Percentiles rank a stretch among this genome's conserved stretches.
phyloP scores from a whole-genome alignment of 805 yeast species.

The Blastobotrys americana region DNA sequence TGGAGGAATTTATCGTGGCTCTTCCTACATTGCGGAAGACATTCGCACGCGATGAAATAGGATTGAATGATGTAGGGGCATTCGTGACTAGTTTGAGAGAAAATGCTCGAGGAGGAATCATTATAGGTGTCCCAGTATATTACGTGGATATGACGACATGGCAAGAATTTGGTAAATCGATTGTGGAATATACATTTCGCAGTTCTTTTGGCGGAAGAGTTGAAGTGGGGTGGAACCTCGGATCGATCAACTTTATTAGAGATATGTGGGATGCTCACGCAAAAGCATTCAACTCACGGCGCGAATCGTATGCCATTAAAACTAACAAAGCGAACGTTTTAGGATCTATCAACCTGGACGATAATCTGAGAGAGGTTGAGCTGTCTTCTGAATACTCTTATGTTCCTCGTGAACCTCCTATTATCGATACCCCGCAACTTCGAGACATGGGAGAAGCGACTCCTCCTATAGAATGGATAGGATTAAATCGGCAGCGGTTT shows the following conservation, averaged over 20 bases:
- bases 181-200: conserved; percentile 59
- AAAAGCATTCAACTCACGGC: conserved; percentile 59
- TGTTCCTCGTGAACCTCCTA: conserved; percentile 62
- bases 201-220: conserved; percentile 84
- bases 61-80: conserved; percentile 42
- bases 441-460: conserved; percentile 94
- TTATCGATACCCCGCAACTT: conserved; percentile 81
- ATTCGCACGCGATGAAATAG: conserved; percentile 43
- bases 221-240: conserved; percentile 89
- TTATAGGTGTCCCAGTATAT: conserved; percentile 73
- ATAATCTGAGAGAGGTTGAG: conserved; percentile 42
- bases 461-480: conserved; percentile 98
- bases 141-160: conserved; percentile 67
- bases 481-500: conserved; percentile 76
- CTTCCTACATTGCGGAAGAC: conserved; percentile 52
- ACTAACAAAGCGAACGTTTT: conserved; percentile 30
- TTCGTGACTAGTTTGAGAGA: conserved; percentile 47
- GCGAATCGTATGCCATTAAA: conserved; percentile 33
- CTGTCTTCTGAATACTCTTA: conserved; percentile 40
- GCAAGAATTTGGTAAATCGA: conserved; percentile 44
- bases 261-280: conserved; percentile 90
- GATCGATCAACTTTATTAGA: conserved; percentile 79
- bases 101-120: conserved; percentile 68
- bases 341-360: conserved; percentile 27
- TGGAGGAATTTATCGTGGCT: conserved; percentile 60